Evolutionary conservation across 1,284 basidiomycete species (phyloP).

Genomic region (Cerioporus squamosus): DNA sequence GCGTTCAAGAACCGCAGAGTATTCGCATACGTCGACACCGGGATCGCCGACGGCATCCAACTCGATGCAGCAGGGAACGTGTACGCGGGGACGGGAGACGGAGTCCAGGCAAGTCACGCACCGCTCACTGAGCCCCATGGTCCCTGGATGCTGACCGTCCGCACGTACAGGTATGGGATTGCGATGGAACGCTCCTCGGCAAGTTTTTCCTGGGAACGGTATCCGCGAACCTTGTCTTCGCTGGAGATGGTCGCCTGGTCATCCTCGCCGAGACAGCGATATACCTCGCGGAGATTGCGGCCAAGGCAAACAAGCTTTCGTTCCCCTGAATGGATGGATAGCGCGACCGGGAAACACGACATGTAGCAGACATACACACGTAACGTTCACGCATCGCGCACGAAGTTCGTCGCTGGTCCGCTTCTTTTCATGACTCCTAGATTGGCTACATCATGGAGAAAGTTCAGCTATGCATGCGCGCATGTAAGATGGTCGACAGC

Average conservation of each 20-base stretch:
- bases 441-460: conserved; percentile 27
- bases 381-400: conserved; percentile 18
- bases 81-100: conserved; percentile 73
- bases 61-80: conserved; percentile 69
- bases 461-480: conserved; percentile 2
- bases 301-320: conserved; percentile 36
- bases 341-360: background rate
- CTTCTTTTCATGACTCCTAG: conserved; percentile 36
- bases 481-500: background rate
- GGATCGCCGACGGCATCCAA: conserved; percentile 65
- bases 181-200: conserved; percentile 66
- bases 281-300: conserved; percentile 62
- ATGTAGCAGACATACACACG: background rate
- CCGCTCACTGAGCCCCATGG: background rate
- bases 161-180: conserved; percentile 61
- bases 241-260: conserved; percentile 62
- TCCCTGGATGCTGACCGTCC: background rate
- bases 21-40: conserved; percentile 73
- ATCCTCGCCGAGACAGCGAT: conserved; percentile 72
- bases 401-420: conserved; percentile 37
- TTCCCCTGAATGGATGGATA: conserved; percentile 22
- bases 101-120: conserved; percentile 55
- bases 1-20: conserved; percentile 66
- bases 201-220: conserved; percentile 71
- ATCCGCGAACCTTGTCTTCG: conserved; percentile 72